Evolutionary conservation across 768 basidiomycete genomes (phyloP).

Genomic region (Serendipita vermifera): DNA sequence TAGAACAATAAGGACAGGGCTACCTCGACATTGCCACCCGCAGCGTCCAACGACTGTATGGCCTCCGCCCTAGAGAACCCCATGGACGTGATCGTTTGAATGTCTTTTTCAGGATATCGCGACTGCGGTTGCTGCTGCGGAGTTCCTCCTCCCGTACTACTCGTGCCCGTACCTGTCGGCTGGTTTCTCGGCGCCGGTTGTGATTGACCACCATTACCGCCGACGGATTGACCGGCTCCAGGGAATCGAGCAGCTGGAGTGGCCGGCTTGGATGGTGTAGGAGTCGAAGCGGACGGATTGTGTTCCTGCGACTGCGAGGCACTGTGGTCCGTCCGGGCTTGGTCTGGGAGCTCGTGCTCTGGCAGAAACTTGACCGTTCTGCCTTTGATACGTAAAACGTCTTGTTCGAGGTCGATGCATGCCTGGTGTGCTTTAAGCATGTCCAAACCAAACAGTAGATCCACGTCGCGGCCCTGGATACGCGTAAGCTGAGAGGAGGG

Average conservation of each 20-base stretch:
- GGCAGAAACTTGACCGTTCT: conserved; percentile 79
- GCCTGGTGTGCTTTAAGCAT: conserved; percentile 98
- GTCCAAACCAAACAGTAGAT: conserved; percentile 95
- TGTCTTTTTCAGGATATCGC: conserved; percentile 43
- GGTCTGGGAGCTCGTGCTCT: conserved; percentile 88
- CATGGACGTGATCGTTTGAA: conserved; percentile 57
- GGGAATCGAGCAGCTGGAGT: conserved; percentile 37
- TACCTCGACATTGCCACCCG: conserved; percentile 75
- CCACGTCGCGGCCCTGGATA: conserved; percentile 70
- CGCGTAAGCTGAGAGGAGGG: background rate
- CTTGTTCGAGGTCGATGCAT: conserved; percentile 83
- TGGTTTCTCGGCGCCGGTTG: conserved; percentile 19
- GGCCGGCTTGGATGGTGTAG: conserved; percentile 14
- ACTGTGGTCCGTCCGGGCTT: conserved; percentile 39
- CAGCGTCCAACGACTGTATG: conserved; percentile 57
- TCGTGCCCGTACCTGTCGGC: conserved; percentile 13
- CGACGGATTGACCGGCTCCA: conserved; percentile 53
- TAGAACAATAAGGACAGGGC: conserved; percentile 81
- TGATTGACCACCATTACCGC: conserved; percentile 21
- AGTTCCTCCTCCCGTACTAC: conserved; percentile 11
- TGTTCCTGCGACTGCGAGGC: too few relatives aligned
- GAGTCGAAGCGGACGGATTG: conserved; percentile 15
- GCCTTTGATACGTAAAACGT: conserved; percentile 82
- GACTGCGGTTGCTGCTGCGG: conserved; percentile 15
- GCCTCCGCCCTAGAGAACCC: conserved; percentile 71